Evolutionary conservation across 139 green algal species (phyloP), one percentile per base, ranked within the genome.

Genomic region (Chlamydomonas incerta): DNA sequence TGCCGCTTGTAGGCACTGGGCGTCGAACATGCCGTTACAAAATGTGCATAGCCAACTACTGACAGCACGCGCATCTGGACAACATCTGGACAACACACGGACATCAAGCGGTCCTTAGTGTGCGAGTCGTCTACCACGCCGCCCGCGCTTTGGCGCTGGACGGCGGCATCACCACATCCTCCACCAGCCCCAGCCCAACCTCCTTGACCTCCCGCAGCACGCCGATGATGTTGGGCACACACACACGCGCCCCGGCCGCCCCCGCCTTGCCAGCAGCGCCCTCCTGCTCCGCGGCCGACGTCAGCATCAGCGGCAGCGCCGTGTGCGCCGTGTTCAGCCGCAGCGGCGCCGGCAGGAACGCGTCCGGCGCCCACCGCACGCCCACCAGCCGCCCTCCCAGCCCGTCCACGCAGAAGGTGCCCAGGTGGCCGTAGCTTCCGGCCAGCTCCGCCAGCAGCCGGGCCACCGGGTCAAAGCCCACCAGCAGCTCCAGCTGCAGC

Each of bases 381-480:
- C 91, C 94, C 50, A 96, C 80, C 18, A 88, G 41, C 31, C 83
- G 79, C 1, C 93, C 93, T 15, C 94, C 93, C 10, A 86, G 34
- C 6, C 41, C 57, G 74, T 97, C 94, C 5, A 87, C 87, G 65
- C 90, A 96, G 29, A 95, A 91, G 9, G 82, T 86, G 0, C 90
- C 95, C 34, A 95, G 52, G 66, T 90, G 77, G n/a, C 88, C 92
- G 35, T 92, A 94, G 0, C 87, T 82, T 46, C 80, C 57, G 58
- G 91, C 70, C 62, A 96, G 89, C 41, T 83, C 28, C 29, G n/a
- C 17, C 14, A 94, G 37, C 29, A 93, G 91, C 26, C 85, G 65
- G 0, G 47, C n/a, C 29, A 97, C 76, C 0, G 95, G 95, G 63
- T 96, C 90, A 47, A 97, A 96, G 28, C 94, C 94, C 11, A 98